phyloP scores from a whole-genome alignment of 2,329 filamentous ascomycete species.

The Arthrobotrys sphaeroides region DNA sequence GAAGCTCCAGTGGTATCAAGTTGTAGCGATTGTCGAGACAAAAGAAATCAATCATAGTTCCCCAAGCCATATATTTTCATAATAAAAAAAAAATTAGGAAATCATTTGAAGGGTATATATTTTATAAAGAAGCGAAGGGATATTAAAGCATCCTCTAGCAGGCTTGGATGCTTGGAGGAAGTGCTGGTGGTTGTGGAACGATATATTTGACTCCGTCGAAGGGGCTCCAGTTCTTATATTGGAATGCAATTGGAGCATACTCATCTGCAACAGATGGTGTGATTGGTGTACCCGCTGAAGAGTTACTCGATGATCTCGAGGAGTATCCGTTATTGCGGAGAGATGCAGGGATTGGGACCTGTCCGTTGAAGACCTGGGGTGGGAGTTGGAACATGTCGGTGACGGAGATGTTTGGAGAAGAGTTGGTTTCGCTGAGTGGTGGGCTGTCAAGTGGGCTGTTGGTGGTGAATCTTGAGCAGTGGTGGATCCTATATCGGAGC shows the following conservation, averaged over 20 bases:
- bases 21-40: slow-evolving; percentile 46
- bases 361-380: slow-evolving; percentile 51
- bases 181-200: slow-evolving; percentile 42
- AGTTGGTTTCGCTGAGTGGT: slow-evolving; percentile 55
- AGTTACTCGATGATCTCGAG: slow-evolving; percentile 56
- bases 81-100: slow-evolving; percentile 53
- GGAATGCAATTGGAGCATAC: slow-evolving; percentile 54
- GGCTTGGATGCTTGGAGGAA: slow-evolving; percentile 53
- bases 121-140: slow-evolving; percentile 36
- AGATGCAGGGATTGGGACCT: slow-evolving; percentile 55
- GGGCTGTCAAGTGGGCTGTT: slow-evolving; percentile 59
- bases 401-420: slow-evolving; percentile 55
- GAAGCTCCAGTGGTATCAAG: slow-evolving; percentile 53
- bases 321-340: slow-evolving; percentile 56
- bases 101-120: slow-evolving; percentile 46
- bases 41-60: slow-evolving; percentile 43
- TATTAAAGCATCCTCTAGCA: slow-evolving; percentile 50
- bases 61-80: slow-evolving; percentile 54
- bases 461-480: slow-evolving; percentile 78
- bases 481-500: slow-evolving; percentile 77
- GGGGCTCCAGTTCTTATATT: slow-evolving; percentile 48
- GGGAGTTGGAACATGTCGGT: slow-evolving; percentile 57
- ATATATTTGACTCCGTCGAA: slow-evolving; percentile 52
- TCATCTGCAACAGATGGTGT: slow-evolving; percentile 52
- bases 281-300: slow-evolving; percentile 55